Evolutionary conservation across 768 basidiomycete species (phyloP), one percentile per base, ranked within the genome.

Genomic region (Amanita polypyramis): DNA sequence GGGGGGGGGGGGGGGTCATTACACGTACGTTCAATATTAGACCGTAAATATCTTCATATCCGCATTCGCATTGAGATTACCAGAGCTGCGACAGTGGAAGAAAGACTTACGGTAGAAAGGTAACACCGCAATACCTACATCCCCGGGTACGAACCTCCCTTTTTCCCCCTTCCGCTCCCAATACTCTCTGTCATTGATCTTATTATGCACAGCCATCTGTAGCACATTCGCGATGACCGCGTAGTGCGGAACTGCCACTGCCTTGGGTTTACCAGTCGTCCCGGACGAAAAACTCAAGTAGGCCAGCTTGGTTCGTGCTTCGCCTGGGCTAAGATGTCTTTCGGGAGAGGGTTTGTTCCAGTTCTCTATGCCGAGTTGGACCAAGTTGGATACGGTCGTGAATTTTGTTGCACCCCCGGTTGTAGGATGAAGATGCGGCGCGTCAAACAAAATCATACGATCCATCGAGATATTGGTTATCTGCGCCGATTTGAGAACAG

Each of bases 181-280:
- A 27, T 27, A 27, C 7, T 27, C 25, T 27, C 7, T 7, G 25
- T 27, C 25, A 27, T 27, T 27, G 7, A 27, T 3, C 25, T 7
- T 27, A 7, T 3, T 7, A 7, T 27, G 36, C 36, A 7, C 36
- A n/a, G 36, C 36, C 36, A 20, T n/a, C 36, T 37, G 36, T 15
- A 37, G 7, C 20, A 10, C 17, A 20, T 20, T 27, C 25, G 25
- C 25, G 7, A 27, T 27, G 7, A 27, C 36, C 5, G 15, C 36
- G 8, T 37, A 37, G 11, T 15, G 14, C 20, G 20, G 17, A 20
- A 37, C 10, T 37, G 36, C 36, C 6, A 37, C 25, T 35, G 79
- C 80, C 75, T 87, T 84, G 0, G 85, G 85, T 51, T 67, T 75
- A 0, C 85, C 85, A 2, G 85, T 88, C 0, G 85, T 88, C 49